phyloP scores from a whole-genome alignment of 192 early-diverging fungal species.

The Oehlia diaphana region DNA sequence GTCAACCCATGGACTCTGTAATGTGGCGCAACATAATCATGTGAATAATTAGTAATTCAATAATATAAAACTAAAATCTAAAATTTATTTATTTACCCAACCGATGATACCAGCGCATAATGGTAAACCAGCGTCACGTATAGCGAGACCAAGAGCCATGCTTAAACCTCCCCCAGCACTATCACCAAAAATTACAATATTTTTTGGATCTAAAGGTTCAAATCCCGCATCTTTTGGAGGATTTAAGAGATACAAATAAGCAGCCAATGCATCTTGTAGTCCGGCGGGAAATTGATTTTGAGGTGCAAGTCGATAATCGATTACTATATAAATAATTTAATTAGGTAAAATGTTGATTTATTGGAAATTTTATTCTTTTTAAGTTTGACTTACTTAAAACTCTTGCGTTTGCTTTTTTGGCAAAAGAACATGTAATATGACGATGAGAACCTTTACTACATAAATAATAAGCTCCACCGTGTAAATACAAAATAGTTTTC shows the following conservation, averaged over 20 bases:
- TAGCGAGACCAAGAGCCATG: conserved; percentile 51
- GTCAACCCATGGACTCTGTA: conserved; percentile 39
- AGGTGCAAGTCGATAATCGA: conserved; percentile 83
- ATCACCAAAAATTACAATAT: conserved; percentile 69
- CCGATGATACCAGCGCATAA: conserved; percentile 55
- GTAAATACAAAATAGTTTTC: conserved; percentile 68
- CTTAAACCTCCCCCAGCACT: conserved; percentile 69
- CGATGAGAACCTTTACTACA: conserved; percentile 44
- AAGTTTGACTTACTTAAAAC: conserved; percentile 41
- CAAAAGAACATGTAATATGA: conserved; percentile 41
- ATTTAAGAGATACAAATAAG: conserved; percentile 67
- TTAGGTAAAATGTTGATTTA: neutral
- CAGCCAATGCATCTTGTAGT: conserved; percentile 76
- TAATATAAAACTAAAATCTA: neutral
- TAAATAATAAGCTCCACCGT: conserved; percentile 72
- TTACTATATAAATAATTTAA: conserved; percentile 32
- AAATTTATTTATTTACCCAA: conserved; percentile 25
- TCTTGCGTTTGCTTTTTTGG: conserved; percentile 47
- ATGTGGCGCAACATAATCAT: neutral
- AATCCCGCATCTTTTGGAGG: conserved; percentile 48
- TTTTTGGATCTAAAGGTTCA: conserved; percentile 44
- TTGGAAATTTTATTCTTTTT: neutral
- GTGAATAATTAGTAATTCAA: neutral
- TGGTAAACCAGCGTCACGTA: conserved; percentile 57
- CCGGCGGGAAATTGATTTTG: conserved; percentile 79